A percentile compares a stretch with the other conserved stretches of the same genome.
Conservation (phyloP, 257 asterid genomes). For the Catharanthus roseus region DNA sequence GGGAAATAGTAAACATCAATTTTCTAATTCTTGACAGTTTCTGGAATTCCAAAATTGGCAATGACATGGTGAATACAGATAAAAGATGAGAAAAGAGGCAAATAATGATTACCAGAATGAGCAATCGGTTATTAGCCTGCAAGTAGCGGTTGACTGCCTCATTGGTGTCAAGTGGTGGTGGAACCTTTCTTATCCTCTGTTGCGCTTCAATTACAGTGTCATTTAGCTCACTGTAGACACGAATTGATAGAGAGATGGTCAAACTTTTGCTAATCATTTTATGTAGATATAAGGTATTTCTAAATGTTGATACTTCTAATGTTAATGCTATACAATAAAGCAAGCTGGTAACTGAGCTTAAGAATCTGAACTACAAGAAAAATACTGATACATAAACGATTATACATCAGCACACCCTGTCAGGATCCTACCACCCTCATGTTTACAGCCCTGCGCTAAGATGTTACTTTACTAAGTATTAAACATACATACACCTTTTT, state of each 20-base stretch:
- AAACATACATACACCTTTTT: too few relatives aligned
- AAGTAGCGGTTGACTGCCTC: constrained; percentile 53
- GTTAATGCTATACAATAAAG: not conserved
- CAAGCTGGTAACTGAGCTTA: not conserved
- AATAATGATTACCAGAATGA: constrained; percentile 57
- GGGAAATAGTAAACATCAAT: not conserved
- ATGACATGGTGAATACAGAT: not conserved
- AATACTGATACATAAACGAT: not conserved
- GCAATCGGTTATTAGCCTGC: constrained; percentile 73
- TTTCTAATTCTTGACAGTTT: not conserved
- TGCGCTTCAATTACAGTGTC: constrained; percentile 93
- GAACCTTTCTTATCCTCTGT: constrained; percentile 65
- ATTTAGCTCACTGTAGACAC: constrained; percentile 72
- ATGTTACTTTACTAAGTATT: not conserved
- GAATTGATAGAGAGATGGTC: constrained; percentile 4
- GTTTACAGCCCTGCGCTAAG: too few relatives aligned
- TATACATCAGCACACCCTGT: not conserved
- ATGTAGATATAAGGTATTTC: not conserved
- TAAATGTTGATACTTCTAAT: not conserved
- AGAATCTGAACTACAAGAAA: not conserved
- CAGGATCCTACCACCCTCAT: not conserved
- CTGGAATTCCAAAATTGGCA: not conserved
- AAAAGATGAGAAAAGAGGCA: not conserved
- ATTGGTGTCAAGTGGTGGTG: constrained; percentile 52
- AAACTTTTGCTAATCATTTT: not conserved